Conservation (phyloP, 371 early-diverging fungal species). For the Batkoa obscura region DNA sequence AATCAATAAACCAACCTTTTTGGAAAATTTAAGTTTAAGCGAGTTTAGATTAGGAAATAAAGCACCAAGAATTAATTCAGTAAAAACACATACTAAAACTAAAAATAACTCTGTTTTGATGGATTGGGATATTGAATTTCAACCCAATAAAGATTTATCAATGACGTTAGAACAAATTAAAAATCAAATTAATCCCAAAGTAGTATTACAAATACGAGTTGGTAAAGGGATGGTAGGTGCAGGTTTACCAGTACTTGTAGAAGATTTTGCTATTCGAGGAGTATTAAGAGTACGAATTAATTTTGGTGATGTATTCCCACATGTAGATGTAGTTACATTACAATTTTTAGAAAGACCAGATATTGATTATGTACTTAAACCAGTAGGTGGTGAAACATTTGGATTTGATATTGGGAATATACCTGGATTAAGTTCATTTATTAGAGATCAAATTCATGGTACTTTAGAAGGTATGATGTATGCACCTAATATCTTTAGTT, state of each 20-base stretch:
- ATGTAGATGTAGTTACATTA: slow-evolving; percentile 67
- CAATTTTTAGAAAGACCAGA: slow-evolving; percentile 75
- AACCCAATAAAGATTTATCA: slow-evolving; percentile 55
- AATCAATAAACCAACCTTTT: slow-evolving; percentile 64
- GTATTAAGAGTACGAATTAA: slow-evolving; percentile 59
- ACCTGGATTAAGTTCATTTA: slow-evolving; percentile 61
- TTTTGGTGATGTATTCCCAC: slow-evolving; percentile 67
- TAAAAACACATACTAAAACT: slow-evolving; percentile 55
- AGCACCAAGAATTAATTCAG: slow-evolving; percentile 75
- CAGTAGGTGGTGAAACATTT: slow-evolving; percentile 70
- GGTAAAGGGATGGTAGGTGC: slow-evolving; percentile 83
- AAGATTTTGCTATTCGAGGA: slow-evolving; percentile 81
- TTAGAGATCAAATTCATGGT: slow-evolving; percentile 56
- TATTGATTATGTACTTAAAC: slow-evolving; percentile 88
- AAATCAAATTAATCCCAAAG: slow-evolving; percentile 65
- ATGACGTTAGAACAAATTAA: slow-evolving; percentile 36
- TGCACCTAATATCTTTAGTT: slow-evolving; percentile 57
- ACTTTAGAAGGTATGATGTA: slow-evolving; percentile 66
- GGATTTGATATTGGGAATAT: slow-evolving; percentile 64
- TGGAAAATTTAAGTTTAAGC: slow-evolving; percentile 74
- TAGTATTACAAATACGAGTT: slow-evolving; percentile 76
- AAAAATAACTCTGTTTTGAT: slow-evolving; percentile 74
- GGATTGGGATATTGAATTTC: slow-evolving; percentile 82
- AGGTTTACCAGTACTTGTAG: slow-evolving; percentile 80
- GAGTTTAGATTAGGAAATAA: slow-evolving; percentile 97